These are phyloP conservation scores for Noccaea bulbosa DNA, from an alignment of 345 rosid genomes.

Conservation along the genomic window DNA sequence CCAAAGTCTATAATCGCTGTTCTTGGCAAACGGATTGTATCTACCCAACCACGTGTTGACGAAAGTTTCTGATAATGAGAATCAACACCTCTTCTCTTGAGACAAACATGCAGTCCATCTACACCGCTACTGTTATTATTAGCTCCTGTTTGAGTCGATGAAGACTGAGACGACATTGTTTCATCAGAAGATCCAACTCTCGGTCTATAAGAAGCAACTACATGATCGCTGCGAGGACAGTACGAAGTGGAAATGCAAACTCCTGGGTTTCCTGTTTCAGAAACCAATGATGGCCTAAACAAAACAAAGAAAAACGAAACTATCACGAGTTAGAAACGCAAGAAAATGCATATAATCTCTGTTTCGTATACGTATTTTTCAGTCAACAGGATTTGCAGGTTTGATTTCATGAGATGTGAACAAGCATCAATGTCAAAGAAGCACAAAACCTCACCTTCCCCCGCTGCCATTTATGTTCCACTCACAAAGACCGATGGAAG, in stretches of 20 bases:
- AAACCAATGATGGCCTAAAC: slow-evolving; percentile 63
- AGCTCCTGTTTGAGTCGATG: slow-evolving; percentile 48
- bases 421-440: slow-evolving; percentile 2
- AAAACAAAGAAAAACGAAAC: slow-evolving; percentile 11
- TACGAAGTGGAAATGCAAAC: slow-evolving; percentile 80
- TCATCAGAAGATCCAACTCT: slow-evolving; percentile 53
- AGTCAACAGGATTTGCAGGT: slow-evolving; percentile 8
- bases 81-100: slow-evolving; percentile 53
- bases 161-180: slow-evolving; percentile 51
- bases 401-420: slow-evolving; percentile 14
- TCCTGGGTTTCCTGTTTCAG: slow-evolving; percentile 65
- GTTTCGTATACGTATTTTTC: neutral
- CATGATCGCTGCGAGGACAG: slow-evolving; percentile 55
- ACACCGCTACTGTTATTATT: slow-evolving; percentile 45
- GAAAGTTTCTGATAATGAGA: slow-evolving; percentile 52
- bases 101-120: slow-evolving; percentile 61
- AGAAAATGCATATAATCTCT: slow-evolving; percentile 4
- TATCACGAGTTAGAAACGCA: slow-evolving; percentile 35
- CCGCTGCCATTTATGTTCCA: slow-evolving; percentile 65
- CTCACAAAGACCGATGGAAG: slow-evolving; percentile 76
- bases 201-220: slow-evolving; percentile 83
- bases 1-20: slow-evolving; percentile 58
- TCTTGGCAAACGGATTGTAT: slow-evolving; percentile 68
- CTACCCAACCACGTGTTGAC: slow-evolving; percentile 54
- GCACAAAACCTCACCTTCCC: slow-evolving; percentile 56